Evolutionary conservation across 257 asterid genomes (phyloP), one percentile per base, ranked within the genome.

Genomic region (Hygrophila difformis): DNA sequence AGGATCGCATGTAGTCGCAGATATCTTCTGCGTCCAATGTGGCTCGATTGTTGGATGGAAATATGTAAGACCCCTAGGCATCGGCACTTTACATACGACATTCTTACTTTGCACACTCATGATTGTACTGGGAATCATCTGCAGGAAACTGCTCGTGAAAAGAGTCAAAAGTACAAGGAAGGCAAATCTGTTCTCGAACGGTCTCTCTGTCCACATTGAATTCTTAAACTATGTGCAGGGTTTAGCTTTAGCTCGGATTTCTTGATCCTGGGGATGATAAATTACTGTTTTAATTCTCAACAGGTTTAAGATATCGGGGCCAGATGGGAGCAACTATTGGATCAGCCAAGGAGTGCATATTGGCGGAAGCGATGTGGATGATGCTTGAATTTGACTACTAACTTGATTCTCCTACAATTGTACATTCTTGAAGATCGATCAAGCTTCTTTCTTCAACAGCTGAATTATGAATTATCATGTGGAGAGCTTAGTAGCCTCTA

Each of bases 141-240:
- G 39, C 82, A 83, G 94, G 94, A 74, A 64, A 67, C 66, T 62
- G 97, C 97, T 13, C 79, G 68, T n/a, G 94, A 87, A 38, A 83
- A 77, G 87, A 53, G 69, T 39, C 94, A 82, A 60, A 79, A 80
- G 87, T 87, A 87, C 91, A 87, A 87, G 75, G 97, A 82, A 73
- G 94, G 97, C 38, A 87, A 83, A 75, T 87, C 94, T 14, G 94
- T 87, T 41, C 93, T 87, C 13, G 97, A 87, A 62, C 72, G 97
- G 96, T 87, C 22, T 57, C n/a, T 18, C n/a, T 36, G 41, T 68
- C 47, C 44, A 17, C 55, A 34, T 57, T 51, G 34, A 26, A 46
- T 18, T 56, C 19, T 13, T 41, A 34, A 20, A 38, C 33, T n/a
- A n/a, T n/a, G n/a, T 45, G 23, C 17, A 34, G 40, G 26, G 29